Percentiles rank a stretch among this genome's conserved stretches.
phyloP scores from a whole-genome alignment of 805 yeast species.

The Yamadazyma laniorum region DNA sequence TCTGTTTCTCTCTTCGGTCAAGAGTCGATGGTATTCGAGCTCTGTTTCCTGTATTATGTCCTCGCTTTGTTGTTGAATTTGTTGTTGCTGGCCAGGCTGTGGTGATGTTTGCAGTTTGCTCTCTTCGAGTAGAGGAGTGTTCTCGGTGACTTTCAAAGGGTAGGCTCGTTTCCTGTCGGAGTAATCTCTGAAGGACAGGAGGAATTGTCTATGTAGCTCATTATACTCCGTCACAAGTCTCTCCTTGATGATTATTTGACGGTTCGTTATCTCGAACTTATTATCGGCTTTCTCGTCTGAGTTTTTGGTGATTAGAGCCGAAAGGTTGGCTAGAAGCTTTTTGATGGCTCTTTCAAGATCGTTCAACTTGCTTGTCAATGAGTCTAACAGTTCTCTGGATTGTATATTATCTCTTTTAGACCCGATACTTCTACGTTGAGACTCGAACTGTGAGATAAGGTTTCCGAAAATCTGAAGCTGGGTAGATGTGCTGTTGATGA shows the following conservation, averaged over 20 bases:
- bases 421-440: constrained; percentile 50
- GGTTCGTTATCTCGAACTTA: constrained; percentile 32
- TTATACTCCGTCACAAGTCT: constrained; percentile 57
- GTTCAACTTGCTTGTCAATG: constrained; percentile 28
- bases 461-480: constrained; percentile 47
- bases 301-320: constrained; percentile 25
- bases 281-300: constrained; percentile 19
- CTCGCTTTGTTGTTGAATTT: constrained; percentile 34
- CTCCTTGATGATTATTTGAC: constrained; percentile 46
- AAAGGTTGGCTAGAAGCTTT: constrained; percentile 26
- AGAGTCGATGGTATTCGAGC: constrained; percentile 58
- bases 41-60: constrained; percentile 46
- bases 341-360: constrained; percentile 32
- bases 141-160: constrained; percentile 25
- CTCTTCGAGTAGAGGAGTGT: constrained; percentile 39
- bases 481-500: constrained; percentile 35
- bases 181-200: constrained; percentile 33
- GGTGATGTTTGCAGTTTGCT: constrained; percentile 12
- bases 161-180: constrained; percentile 43
- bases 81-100: constrained; percentile 26
- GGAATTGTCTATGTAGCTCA: constrained; percentile 38
- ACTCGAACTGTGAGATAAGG: constrained; percentile 50
- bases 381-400: constrained; percentile 36
- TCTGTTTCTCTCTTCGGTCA: constrained; percentile 69
- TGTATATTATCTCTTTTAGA: constrained; percentile 45